A percentile compares a stretch with the other conserved stretches of the same genome.
These are phyloP conservation scores for Diplodia intermedia DNA, from an alignment of 2,329 filamentous ascomycete species.

Conservation along the genomic window DNA sequence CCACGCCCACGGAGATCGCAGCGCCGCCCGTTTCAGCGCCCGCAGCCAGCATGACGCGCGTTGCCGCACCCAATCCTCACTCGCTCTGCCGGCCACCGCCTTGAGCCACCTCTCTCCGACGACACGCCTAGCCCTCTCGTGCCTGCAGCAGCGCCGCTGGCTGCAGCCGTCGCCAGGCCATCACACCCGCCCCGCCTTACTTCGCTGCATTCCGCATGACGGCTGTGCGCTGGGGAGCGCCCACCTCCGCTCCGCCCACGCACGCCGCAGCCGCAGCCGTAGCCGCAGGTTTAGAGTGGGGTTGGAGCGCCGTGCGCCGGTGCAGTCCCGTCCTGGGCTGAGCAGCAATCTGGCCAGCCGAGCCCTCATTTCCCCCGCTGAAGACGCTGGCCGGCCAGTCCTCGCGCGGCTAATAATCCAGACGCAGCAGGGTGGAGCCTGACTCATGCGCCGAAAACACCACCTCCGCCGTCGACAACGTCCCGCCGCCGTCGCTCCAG, in stretches of 20 bases:
- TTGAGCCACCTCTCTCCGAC: not conserved
- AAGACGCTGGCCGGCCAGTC: constrained; percentile 12
- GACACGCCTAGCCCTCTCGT: constrained; percentile 10
- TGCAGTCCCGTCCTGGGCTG: not conserved
- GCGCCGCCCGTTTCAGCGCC: constrained; percentile 30
- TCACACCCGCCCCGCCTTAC: constrained; percentile 11
- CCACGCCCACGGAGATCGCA: constrained; percentile 14
- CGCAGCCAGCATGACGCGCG: constrained; percentile 26
- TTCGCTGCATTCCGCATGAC: constrained; percentile 26
- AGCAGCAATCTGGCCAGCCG: constrained; percentile 11
- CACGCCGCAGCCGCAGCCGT: not conserved
- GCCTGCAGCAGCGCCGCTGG: not conserved
- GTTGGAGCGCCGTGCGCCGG: constrained; percentile 16
- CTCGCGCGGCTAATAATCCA: constrained; percentile 7
- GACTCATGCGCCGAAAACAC: constrained; percentile 7
- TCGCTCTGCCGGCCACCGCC: not conserved
- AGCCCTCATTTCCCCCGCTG: constrained; percentile 26
- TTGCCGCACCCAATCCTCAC: constrained; percentile 10
- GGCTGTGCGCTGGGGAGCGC: not conserved
- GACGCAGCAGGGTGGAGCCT: constrained; percentile 16
- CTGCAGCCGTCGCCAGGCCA: not conserved
- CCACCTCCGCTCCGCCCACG: constrained; percentile 16
- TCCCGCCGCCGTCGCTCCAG: constrained; percentile 16
- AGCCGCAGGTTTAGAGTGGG: constrained; percentile 10
- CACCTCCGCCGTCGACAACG: not conserved